Evolutionary conservation across 257 asterid genomes (phyloP).

Genomic region (Orobanche coerulescens): DNA sequence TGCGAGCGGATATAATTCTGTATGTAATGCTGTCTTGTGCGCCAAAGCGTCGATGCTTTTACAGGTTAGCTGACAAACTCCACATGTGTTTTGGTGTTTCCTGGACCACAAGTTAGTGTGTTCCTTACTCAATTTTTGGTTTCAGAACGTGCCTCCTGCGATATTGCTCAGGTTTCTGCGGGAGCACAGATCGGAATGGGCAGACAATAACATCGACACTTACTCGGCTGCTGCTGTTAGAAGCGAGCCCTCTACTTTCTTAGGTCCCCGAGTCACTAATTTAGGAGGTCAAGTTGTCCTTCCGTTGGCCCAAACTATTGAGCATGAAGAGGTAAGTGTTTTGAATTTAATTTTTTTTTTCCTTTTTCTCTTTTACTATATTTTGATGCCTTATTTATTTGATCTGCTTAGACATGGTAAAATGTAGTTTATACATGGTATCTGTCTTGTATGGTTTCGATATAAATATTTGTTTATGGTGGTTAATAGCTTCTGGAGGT

Average conservation of each 20-base stretch:
- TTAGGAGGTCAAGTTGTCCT: slow-evolving; percentile 80
- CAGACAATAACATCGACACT: slow-evolving; percentile 70
- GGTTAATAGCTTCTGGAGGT: slow-evolving; percentile 70
- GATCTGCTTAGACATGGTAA: not conserved
- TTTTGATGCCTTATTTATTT: not conserved
- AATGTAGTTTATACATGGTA: not conserved
- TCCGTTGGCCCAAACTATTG: slow-evolving; percentile 79
- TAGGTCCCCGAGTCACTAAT: slow-evolving; percentile 50
- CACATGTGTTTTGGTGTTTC: not conserved
- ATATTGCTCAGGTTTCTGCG: slow-evolving; percentile 70
- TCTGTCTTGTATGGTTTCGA: not conserved
- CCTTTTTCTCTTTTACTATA: too few species aligned
- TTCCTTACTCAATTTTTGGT: slow-evolving; percentile 13
- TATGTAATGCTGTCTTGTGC: slow-evolving; percentile 63
- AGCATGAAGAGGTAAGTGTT: slow-evolving; percentile 84
- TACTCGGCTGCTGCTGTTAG: slow-evolving; percentile 74
- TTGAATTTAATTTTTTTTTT: not conserved
- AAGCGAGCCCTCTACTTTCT: slow-evolving; percentile 52
- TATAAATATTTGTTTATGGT: slow-evolving; percentile 12
- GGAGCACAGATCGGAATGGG: slow-evolving; percentile 97
- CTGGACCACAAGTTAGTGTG: too few species aligned
- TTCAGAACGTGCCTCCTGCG: slow-evolving; percentile 87
- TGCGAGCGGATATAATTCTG: slow-evolving; percentile 51
- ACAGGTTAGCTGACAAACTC: slow-evolving; percentile 51
- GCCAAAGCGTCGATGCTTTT: slow-evolving; percentile 92